Evolutionary conservation across 805 yeast species (phyloP), one percentile per base, ranked within the genome.

Genomic region (Pichia cephalocereana): DNA sequence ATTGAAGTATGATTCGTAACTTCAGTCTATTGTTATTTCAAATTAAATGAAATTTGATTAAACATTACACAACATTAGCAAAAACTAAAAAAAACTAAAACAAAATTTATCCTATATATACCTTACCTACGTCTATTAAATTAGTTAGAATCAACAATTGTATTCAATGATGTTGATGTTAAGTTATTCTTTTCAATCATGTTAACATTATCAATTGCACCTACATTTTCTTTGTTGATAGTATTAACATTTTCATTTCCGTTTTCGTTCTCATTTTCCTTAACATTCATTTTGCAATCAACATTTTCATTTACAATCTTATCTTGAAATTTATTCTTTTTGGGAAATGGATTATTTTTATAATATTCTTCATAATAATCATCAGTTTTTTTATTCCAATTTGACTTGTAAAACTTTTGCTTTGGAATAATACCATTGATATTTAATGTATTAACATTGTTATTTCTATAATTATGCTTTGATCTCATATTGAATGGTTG

Each of bases 331-430:
- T 17, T 41, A 7, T 36, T 14, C 4, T 12, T 42, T 28, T 38
- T 49, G 7, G 47, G 44, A 36, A 52, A 51, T n/a, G 54, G 54
- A 19, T 51, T 51, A 10, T 46, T 34, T 6, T 34, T 34, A 8
- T 34, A 34, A 15, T 14, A 34, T 2, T 34, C 37, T 15, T 34
- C 37, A 15, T 34, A 34, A 15, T 34, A 34, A 14, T 34, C 37
- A 10, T 14, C 17, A 34, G 8, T 6, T 15, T 34, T 34, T 34
- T 7, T 34, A 34, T 34, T 34, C 37, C 37, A 34, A 34, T 34
- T 34, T 14, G 37, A 14, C 6, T 34, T 34, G 17, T 34, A 34
- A 34, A 10, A 34, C 17, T 15, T 34, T 34, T 34, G 37, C 17
- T 34, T 34, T 34, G 37, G 37, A 14, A 34, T 34, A 8, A 34